Percentiles rank a stretch among this genome's conserved stretches.
Conservation (phyloP, 169 alveolate species). For the Cryptosporidium viatorum region DNA sequence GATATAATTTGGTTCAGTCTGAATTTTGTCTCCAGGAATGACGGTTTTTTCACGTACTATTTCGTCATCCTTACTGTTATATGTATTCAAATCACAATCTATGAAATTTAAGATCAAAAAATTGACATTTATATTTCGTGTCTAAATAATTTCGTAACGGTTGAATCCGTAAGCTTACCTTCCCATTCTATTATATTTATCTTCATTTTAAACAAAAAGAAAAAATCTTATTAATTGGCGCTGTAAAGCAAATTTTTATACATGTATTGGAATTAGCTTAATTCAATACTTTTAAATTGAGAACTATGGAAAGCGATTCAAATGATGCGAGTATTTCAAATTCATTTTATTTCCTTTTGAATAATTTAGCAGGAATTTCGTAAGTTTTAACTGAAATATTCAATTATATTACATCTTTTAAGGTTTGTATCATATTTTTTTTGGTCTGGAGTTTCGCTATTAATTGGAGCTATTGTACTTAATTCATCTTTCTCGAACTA, state of each 20-base stretch:
- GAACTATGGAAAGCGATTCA: slow-evolving; percentile 7
- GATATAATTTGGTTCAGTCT: slow-evolving; percentile 62
- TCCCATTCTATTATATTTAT: slow-evolving; percentile 31
- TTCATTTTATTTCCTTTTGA: slow-evolving; percentile 38
- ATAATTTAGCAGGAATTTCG: slow-evolving; percentile 57
- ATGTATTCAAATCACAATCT: background rate
- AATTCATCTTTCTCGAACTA: slow-evolving; percentile 71
- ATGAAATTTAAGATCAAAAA: background rate
- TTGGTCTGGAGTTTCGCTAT: slow-evolving; percentile 78
- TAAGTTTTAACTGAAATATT: slow-evolving; percentile 15
- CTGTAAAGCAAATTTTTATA: background rate
- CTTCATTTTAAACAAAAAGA: slow-evolving; percentile 10
- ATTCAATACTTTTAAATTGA: background rate
- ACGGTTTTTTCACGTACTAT: slow-evolving; percentile 21
- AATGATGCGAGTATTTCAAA: slow-evolving; percentile 35
- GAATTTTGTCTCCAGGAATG: slow-evolving; percentile 66
- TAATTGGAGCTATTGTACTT: slow-evolving; percentile 75
- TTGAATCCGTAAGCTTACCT: slow-evolving; percentile 14
- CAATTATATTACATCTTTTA: background rate
- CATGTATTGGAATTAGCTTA: background rate
- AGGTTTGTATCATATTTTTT: slow-evolving; percentile 78
- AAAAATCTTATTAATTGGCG: background rate
- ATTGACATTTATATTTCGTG: no score
- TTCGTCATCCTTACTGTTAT: background rate
- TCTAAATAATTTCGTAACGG: background rate